These are phyloP conservation scores for Pseudogymnoascus sp. DNA, from an alignment of 2,329 filamentous ascomycete species.

Conservation along the genomic window DNA sequence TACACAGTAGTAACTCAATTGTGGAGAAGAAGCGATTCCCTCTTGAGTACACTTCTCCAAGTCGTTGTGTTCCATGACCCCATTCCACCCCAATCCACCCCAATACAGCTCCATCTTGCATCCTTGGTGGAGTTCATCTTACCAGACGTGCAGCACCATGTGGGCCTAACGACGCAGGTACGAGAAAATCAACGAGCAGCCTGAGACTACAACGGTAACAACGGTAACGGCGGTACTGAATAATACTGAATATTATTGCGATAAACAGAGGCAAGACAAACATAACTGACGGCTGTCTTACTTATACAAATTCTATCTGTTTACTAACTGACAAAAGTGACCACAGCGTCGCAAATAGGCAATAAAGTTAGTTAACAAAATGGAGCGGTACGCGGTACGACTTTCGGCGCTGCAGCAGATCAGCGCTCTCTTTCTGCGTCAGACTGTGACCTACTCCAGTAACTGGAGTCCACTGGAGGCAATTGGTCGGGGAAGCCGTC, in stretches of 20 bases:
- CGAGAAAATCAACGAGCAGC: not conserved
- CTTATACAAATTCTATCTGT: not conserved
- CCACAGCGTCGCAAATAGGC: not conserved
- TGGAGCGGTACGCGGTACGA: not conserved
- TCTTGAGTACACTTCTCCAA: not conserved
- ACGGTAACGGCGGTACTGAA: not conserved
- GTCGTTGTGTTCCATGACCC: conserved; percentile 1
- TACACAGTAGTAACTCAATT: conserved; percentile 3
- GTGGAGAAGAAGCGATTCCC: conserved; percentile 2
- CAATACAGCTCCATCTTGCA: conserved; percentile 3
- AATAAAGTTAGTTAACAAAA: not conserved
- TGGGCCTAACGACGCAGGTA: conserved; percentile 6
- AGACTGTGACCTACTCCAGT: not conserved
- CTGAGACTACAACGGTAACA: not conserved
- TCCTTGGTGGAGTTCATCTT: conserved; percentile 8
- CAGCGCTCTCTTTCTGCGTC: not conserved
- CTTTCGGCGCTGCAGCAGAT: not conserved
- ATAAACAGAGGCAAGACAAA: not conserved
- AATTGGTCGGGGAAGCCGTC: conserved; percentile 6
- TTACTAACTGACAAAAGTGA: not conserved
- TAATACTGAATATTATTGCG: not conserved
- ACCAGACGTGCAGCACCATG: conserved; percentile 6
- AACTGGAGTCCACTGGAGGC: not conserved
- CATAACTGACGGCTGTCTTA: not conserved
- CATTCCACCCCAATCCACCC: not conserved